A percentile compares a stretch with the other conserved stretches of the same genome.
phyloP scores from a whole-genome alignment of 768 basidiomycete genomes.

The Roridomyces roridus region DNA sequence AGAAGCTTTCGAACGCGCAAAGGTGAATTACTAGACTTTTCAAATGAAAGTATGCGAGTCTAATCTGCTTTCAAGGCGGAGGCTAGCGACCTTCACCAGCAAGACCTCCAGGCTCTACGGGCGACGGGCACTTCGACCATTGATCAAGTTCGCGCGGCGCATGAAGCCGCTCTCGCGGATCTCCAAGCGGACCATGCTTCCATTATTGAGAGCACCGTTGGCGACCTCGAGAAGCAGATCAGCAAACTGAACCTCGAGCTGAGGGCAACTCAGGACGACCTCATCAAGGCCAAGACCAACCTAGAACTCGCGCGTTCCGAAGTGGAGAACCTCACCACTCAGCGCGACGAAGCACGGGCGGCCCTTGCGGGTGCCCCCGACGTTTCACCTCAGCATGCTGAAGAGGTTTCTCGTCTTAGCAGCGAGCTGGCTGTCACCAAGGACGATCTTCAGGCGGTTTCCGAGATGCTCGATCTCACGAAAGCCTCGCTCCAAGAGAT shows the following conservation, averaged over 20 bases:
- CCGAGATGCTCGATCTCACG: constrained; percentile 70
- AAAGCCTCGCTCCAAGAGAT: constrained; percentile 76
- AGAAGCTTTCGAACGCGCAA: constrained; percentile 79
- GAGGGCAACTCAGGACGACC: constrained; percentile 85
- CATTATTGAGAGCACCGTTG: constrained; percentile 61
- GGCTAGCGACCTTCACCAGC: constrained; percentile 69
- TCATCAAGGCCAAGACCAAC: constrained; percentile 73
- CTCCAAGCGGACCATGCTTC: constrained; percentile 70
- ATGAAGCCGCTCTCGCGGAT: constrained; percentile 63
- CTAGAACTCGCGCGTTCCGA: constrained; percentile 60
- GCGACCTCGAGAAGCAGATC: constrained; percentile 67
- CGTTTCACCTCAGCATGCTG: constrained; percentile 53
- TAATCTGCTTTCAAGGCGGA: constrained; percentile 54
- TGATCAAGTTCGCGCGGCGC: constrained; percentile 70
- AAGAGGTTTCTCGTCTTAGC: constrained; percentile 59
- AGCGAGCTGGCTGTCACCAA: constrained; percentile 67
- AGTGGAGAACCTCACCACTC: constrained; percentile 59
- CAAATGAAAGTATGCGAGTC: constrained; percentile 8
- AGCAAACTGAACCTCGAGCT: constrained; percentile 70
- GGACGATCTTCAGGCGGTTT: constrained; percentile 70
- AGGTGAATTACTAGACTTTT: constrained; percentile 52
- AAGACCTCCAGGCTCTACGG: constrained; percentile 76
- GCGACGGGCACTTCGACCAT: constrained; percentile 61
- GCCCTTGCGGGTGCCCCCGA: constrained; percentile 46
- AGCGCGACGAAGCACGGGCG: constrained; percentile 68